Conservation (phyloP, 495 filamentous ascomycete species). For the Extremus antarcticus region DNA sequence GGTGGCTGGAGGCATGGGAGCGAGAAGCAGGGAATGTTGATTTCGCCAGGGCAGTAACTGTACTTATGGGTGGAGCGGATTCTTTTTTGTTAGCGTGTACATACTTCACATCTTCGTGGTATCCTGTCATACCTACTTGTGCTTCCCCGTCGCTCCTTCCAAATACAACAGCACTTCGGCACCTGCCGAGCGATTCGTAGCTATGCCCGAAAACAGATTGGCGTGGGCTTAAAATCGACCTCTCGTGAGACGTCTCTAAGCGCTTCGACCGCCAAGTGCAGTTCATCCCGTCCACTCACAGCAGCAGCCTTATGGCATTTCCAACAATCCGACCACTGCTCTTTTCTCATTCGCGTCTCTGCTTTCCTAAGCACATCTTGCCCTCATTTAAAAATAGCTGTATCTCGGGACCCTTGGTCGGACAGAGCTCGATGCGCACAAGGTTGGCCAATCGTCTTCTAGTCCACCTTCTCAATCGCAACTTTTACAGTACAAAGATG, state of each 20-base stretch:
- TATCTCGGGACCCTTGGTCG: background rate
- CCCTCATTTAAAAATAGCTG: background rate
- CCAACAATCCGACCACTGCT: background rate
- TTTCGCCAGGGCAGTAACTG: conserved; percentile 81
- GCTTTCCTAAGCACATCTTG: background rate
- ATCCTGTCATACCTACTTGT: no score
- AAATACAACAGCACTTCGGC: background rate
- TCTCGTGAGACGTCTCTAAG: background rate
- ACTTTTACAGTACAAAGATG: background rate
- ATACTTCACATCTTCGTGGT: background rate
- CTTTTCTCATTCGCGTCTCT: background rate
- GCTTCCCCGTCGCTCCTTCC: no score
- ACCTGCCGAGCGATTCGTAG: background rate
- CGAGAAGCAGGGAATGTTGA: conserved; percentile 63
- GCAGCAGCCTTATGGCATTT: background rate
- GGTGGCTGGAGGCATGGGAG: conserved; percentile 81
- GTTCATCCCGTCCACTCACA: background rate
- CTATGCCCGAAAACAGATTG: background rate
- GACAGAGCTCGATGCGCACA: background rate
- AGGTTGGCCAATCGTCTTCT: background rate
- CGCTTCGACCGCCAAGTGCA: background rate
- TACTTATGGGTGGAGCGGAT: background rate
- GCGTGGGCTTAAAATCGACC: background rate
- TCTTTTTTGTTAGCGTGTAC: background rate
- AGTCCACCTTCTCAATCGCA: background rate